These are phyloP conservation scores for Picea abies DNA, from an alignment of 83 land plant species.

Conservation along the genomic window DNA sequence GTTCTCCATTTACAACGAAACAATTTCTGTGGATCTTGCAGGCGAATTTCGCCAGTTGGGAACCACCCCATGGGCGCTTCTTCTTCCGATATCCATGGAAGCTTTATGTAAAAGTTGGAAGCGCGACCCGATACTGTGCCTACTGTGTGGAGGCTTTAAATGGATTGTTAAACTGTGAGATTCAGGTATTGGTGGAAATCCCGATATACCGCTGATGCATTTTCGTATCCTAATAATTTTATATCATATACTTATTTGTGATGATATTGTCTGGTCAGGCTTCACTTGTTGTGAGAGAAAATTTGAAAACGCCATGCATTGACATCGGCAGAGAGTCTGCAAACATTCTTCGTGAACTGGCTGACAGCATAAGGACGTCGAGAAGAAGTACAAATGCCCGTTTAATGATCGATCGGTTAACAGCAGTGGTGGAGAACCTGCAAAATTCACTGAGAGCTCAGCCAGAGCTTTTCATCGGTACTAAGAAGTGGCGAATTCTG, in stretches of 20 bases:
- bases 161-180: conserved; percentile 17
- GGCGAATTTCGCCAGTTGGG: conserved; percentile 46
- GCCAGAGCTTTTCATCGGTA: background rate
- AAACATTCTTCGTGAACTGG: background rate
- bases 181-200: conserved; percentile 16
- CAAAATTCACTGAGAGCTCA: background rate
- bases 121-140: conserved; percentile 25
- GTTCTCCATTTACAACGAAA: too few relatives aligned
- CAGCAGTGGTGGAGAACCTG: background rate
- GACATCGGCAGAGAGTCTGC: background rate
- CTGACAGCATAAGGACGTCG: background rate
- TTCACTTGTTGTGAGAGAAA: background rate
- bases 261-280: background rate
- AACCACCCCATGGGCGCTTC: conserved; percentile 34
- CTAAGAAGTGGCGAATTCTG: background rate
- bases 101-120: conserved; percentile 25
- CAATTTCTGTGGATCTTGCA: background rate
- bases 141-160: conserved; percentile 24
- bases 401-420: background rate
- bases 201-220: background rate
- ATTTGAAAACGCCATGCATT: background rate
- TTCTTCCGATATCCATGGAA: conserved; percentile 34
- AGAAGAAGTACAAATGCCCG: background rate
- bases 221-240: too few relatives aligned
- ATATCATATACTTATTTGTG: too few relatives aligned